Evolutionary conservation across 2,329 filamentous ascomycete genomes (phyloP).

Genomic region (Colletotrichum tamarilloi): DNA sequence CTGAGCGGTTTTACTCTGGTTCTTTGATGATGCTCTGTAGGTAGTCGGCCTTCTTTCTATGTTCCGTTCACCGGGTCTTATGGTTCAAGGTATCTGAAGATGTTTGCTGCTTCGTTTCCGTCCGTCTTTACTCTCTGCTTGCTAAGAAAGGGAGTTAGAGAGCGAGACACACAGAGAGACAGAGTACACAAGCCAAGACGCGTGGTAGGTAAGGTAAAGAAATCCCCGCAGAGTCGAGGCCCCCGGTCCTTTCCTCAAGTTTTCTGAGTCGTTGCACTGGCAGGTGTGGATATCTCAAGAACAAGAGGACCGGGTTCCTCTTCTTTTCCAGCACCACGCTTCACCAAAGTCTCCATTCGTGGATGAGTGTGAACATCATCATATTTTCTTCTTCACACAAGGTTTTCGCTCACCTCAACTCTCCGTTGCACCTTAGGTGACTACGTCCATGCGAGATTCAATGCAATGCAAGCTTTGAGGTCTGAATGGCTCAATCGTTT

Average conservation of each 20-base stretch:
- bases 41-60: not conserved
- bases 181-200: not conserved
- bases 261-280: not conserved
- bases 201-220: not conserved
- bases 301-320: not conserved
- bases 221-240: not conserved
- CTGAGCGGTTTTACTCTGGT: constrained; percentile 9
- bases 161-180: not conserved
- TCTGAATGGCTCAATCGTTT: not conserved
- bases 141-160: not conserved
- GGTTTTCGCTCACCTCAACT: constrained; percentile 20
- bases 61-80: not conserved
- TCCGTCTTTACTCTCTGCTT: not conserved
- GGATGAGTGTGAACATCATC: not conserved
- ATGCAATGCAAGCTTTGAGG: not conserved
- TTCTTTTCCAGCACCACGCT: not conserved
- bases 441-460: not conserved
- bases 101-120: constrained; percentile 4
- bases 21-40: not conserved
- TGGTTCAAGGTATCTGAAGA: not conserved
- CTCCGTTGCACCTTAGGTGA: not conserved
- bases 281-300: not conserved
- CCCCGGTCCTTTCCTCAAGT: not conserved
- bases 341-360: constrained; percentile 1
- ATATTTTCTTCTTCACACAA: constrained; percentile 20